Evolutionary conservation across 2,329 filamentous ascomycete species (phyloP).

Genomic region (Gaeumannomyces sp.): DNA sequence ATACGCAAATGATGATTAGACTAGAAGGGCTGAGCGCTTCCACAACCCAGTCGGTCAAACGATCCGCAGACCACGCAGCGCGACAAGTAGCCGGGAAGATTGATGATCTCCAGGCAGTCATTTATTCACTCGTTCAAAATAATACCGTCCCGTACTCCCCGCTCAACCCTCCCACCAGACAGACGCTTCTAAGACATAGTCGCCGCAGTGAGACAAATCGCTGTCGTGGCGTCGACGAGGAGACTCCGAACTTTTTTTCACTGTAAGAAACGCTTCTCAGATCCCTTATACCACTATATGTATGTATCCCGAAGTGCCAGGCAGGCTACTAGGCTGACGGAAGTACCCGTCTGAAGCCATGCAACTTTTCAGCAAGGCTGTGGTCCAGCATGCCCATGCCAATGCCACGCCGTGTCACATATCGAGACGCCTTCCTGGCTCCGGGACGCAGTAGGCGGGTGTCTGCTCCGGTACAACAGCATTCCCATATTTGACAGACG

Average conservation of each 20-base stretch:
- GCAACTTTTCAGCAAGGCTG: not conserved
- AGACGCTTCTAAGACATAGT: too few species aligned
- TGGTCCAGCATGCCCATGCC: not conserved
- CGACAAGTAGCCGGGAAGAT: not conserved
- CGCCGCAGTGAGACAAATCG: too few species aligned
- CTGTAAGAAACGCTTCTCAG: too few species aligned
- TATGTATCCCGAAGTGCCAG: too few species aligned
- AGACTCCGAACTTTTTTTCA: too few species aligned
- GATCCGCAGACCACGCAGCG: not conserved
- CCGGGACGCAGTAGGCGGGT: not conserved
- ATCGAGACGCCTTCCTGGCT: not conserved
- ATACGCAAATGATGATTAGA: not conserved
- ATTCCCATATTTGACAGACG: constrained; percentile 2
- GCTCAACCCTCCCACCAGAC: too few species aligned
- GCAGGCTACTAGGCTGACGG: not conserved
- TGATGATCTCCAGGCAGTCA: not conserved
- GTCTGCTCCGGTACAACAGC: not conserved
- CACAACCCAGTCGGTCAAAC: not conserved
- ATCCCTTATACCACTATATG: too few species aligned
- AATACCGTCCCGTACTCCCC: too few species aligned
- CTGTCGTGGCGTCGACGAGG: too few species aligned
- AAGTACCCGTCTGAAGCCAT: not conserved
- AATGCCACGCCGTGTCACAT: not conserved
- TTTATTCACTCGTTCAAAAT: not conserved
- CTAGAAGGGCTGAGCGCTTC: not conserved